Conservation (phyloP, 2,329 filamentous ascomycete genomes). For the Chaetomiaceae sp. region DNA sequence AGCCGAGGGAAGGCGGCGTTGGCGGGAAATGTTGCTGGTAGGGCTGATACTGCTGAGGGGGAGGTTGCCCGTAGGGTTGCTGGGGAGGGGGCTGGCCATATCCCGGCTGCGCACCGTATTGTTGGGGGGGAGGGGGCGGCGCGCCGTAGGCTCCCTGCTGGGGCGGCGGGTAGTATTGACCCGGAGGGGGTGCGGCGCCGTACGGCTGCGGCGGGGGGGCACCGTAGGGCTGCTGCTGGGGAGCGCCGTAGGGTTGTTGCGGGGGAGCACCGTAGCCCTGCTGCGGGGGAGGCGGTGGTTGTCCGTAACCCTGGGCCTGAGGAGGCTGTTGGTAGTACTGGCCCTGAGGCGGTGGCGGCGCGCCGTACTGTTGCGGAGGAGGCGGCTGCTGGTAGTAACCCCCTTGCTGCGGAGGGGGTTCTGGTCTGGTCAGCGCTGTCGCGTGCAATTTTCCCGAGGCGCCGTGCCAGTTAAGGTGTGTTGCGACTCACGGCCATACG, state of each 20-base stretch:
- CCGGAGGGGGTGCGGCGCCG: conserved; percentile 18
- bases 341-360: conserved; percentile 22
- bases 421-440: conserved; percentile 11
- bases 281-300: conserved; percentile 9
- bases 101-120: conserved; percentile 12
- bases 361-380: conserved; percentile 29
- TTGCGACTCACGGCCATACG: conserved; percentile 33
- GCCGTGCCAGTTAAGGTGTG: too few species aligned
- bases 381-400: conserved; percentile 29
- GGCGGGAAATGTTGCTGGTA: conserved; percentile 39
- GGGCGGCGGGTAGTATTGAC: conserved; percentile 34
- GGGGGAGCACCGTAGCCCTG: conserved; percentile 27
- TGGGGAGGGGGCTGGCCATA: conserved; percentile 16
- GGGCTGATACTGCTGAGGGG: conserved; percentile 31
- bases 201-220: conserved; percentile 31
- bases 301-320: conserved; percentile 13
- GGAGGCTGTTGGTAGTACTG: conserved; percentile 12
- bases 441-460: not conserved
- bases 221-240: conserved; percentile 20
- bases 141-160: conserved; percentile 18
- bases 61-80: conserved; percentile 28
- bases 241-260: conserved; percentile 23
- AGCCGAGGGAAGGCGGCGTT: conserved; percentile 66
- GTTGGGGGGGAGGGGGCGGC: conserved; percentile 12
- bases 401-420: conserved; percentile 28